These are phyloP conservation scores for Mollisia scopiformis DNA, from an alignment of 2,329 filamentous ascomycete genomes.

Conservation along the genomic window DNA sequence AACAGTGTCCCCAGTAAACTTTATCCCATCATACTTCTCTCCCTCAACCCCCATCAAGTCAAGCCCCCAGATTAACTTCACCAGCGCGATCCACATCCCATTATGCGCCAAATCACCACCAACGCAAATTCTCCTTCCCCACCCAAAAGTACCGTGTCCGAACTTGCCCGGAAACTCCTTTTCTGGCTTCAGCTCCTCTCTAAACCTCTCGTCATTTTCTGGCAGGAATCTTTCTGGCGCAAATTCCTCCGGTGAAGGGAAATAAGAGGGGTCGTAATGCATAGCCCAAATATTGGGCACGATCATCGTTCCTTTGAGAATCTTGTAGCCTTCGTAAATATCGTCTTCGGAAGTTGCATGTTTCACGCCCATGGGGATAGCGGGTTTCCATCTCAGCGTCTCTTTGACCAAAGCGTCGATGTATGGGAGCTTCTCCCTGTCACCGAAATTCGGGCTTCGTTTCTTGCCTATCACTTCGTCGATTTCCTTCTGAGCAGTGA, in stretches of 20 bases:
- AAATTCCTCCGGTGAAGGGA: constrained; percentile 45
- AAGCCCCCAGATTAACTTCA: constrained; percentile 7
- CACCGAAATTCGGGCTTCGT: constrained; percentile 48
- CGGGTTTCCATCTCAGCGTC: constrained; percentile 46
- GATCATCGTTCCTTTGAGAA: constrained; percentile 43
- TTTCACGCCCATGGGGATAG: constrained; percentile 52
- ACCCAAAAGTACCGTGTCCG: constrained; percentile 2
- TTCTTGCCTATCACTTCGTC: constrained; percentile 48
- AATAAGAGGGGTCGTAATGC: constrained; percentile 38
- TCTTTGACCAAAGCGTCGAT: constrained; percentile 50
- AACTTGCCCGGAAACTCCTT: constrained; percentile 2
- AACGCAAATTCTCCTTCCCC: constrained; percentile 3
- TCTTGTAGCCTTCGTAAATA: constrained; percentile 53
- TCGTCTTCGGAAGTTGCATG: constrained; percentile 56
- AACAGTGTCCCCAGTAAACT: not conserved
- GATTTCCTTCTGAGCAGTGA: constrained; percentile 48
- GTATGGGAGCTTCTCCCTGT: constrained; percentile 45
- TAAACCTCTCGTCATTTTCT: not conserved
- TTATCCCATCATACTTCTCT: not conserved
- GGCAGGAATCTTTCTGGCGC: constrained; percentile 41
- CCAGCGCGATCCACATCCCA: constrained; percentile 5
- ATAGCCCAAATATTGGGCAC: constrained; percentile 46
- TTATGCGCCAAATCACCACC: constrained; percentile 6
- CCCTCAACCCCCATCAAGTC: constrained; percentile 1
- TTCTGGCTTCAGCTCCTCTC: not conserved